phyloP scores from a whole-genome alignment of 2,329 filamentous ascomycete genomes.

The Alternaria brassicicola region DNA sequence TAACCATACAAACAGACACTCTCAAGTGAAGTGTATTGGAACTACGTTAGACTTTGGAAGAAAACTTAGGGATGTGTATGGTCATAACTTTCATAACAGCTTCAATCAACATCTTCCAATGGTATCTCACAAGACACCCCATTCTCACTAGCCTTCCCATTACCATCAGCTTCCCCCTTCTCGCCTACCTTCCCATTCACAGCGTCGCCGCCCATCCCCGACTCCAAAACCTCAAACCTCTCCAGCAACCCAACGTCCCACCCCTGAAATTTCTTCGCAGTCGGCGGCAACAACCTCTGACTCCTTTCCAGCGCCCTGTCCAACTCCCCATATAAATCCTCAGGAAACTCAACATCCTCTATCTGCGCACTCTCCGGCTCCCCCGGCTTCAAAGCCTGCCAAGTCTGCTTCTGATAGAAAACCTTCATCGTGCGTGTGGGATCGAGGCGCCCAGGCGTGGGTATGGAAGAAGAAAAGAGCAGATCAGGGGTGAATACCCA shows the following conservation, averaged over 20 bases:
- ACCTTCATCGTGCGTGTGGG: slow-evolving; percentile 63
- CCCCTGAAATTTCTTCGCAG: slow-evolving; percentile 65
- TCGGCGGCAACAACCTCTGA: slow-evolving; percentile 60
- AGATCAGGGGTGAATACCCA: slow-evolving; percentile 68
- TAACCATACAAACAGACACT: neutral
- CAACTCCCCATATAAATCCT: slow-evolving; percentile 57
- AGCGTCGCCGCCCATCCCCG: neutral
- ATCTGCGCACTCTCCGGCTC: slow-evolving; percentile 51
- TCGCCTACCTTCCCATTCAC: neutral
- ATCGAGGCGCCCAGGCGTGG: slow-evolving; percentile 31
- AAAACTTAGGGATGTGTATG: neutral
- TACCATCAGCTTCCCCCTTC: neutral
- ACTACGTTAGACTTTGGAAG: neutral
- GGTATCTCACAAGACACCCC: neutral
- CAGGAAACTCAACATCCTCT: slow-evolving; percentile 61
- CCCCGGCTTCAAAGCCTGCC: slow-evolving; percentile 29
- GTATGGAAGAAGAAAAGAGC: slow-evolving; percentile 58
- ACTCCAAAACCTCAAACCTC: slow-evolving; percentile 53
- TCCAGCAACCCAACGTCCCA: slow-evolving; percentile 71
- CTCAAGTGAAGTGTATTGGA: neutral
- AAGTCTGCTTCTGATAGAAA: slow-evolving; percentile 55
- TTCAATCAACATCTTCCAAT: slow-evolving; percentile 11
- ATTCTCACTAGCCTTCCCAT: neutral
- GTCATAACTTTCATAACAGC: neutral
- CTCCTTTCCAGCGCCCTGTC: slow-evolving; percentile 55